phyloP scores from a whole-genome alignment of 2,329 filamentous ascomycete species.

The Pseudogymnoascus sp. region DNA sequence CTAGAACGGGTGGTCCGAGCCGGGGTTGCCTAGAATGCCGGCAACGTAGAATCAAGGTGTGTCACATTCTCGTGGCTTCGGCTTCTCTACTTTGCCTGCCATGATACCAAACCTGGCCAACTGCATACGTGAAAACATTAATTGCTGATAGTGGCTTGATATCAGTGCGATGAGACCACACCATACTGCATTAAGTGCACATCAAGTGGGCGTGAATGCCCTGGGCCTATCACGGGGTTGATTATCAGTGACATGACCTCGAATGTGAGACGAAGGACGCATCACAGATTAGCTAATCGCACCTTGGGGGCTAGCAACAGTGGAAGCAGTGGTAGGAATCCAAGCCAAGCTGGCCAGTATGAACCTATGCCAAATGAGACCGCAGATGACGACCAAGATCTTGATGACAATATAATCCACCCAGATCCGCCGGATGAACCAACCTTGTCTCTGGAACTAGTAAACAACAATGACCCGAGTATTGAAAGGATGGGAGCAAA shows the following conservation, averaged over 20 bases:
- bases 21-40: conserved; percentile 6
- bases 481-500: conserved; percentile 3
- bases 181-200: conserved; percentile 2
- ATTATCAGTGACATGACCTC: conserved; percentile 9
- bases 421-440: background rate
- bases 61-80: background rate
- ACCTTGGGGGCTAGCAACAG: background rate
- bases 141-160: background rate
- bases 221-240: conserved; percentile 6
- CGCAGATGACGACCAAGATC: background rate
- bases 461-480: background rate
- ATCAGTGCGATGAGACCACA: conserved; percentile 5
- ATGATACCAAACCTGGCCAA: background rate
- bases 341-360: background rate
- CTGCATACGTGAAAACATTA: background rate
- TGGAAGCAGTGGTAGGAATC: background rate
- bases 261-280: background rate
- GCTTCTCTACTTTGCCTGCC: background rate
- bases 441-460: background rate
- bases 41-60: conserved; percentile 5
- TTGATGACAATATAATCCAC: background rate
- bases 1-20: background rate
- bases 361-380: background rate
- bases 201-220: conserved; percentile 1
- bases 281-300: background rate